A percentile compares a stretch with the other conserved stretches of the same genome.
Conservation (phyloP, 2,329 filamentous ascomycete species). For the Aspergillus sp. region DNA sequence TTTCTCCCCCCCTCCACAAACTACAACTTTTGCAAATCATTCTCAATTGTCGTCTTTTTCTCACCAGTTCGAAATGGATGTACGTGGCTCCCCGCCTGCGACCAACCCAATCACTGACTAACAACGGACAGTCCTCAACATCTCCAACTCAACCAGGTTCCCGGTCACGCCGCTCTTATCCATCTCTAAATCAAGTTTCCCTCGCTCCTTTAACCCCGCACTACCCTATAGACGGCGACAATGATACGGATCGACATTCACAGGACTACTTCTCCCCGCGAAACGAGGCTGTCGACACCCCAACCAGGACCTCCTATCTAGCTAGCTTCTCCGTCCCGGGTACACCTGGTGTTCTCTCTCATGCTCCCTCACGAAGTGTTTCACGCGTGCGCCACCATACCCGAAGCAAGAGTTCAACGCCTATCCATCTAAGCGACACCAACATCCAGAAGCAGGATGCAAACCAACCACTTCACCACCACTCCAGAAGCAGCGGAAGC, state of each 20-base stretch:
- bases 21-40: not conserved
- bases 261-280: constrained; percentile 33
- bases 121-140: not conserved
- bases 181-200: constrained; percentile 60
- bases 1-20: not conserved
- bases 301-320: constrained; percentile 39
- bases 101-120: not conserved
- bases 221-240: constrained; percentile 53
- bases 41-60: not conserved
- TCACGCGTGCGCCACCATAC: constrained; percentile 36
- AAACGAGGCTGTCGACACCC: constrained; percentile 26
- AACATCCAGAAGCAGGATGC: constrained; percentile 30
- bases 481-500: constrained; percentile 11
- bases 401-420: constrained; percentile 37
- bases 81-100: not conserved
- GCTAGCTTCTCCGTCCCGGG: constrained; percentile 43
- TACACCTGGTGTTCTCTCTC: constrained; percentile 44
- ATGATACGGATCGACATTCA: constrained; percentile 19
- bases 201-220: constrained; percentile 59
- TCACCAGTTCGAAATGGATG: constrained; percentile 6
- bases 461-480: constrained; percentile 27
- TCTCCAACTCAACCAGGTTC: constrained; percentile 28
- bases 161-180: constrained; percentile 55
- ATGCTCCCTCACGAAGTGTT: constrained; percentile 42
- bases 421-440: constrained; percentile 35